A percentile compares a stretch with the other conserved stretches of the same genome.
Evolutionary conservation across 2,329 filamentous ascomycete species (phyloP).

Genomic region (Hypocreales sp.): DNA sequence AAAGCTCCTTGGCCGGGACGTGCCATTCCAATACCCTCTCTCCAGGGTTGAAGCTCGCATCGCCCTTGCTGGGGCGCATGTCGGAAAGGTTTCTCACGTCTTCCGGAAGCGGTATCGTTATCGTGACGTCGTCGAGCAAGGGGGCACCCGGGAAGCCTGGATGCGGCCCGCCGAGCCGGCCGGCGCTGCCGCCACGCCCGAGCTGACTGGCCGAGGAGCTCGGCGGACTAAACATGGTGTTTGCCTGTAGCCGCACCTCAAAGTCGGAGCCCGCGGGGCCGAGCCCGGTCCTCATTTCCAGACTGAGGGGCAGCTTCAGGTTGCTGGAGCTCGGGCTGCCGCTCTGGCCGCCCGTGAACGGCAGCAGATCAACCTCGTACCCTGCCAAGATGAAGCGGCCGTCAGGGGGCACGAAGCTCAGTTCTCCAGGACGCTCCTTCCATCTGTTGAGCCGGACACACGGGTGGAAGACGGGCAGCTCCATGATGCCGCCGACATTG

Average conservation of each 20-base stretch:
- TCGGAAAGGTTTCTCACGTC: conserved; percentile 74
- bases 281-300: conserved; percentile 70
- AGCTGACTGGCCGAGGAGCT: conserved; percentile 20
- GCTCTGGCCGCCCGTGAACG: conserved; percentile 44
- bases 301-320: conserved; percentile 65
- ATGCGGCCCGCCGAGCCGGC: conserved; percentile 23
- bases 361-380: conserved; percentile 85
- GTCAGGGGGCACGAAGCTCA: conserved; percentile 94
- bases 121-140: conserved; percentile 57
- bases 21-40: conserved; percentile 69
- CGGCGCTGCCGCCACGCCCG: conserved; percentile 26
- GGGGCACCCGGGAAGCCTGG: conserved; percentile 42
- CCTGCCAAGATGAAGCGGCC: conserved; percentile 85
- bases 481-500: conserved; percentile 58
- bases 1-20: conserved; percentile 62
- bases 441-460: conserved; percentile 84
- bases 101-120: conserved; percentile 64
- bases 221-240: conserved; percentile 41
- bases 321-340: conserved; percentile 40
- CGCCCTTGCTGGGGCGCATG: conserved; percentile 64
- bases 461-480: conserved; percentile 88
- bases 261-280: conserved; percentile 70
- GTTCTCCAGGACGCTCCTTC: conserved; percentile 74
- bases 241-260: conserved; percentile 64
- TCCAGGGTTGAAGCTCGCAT: conserved; percentile 64